A percentile compares a stretch with the other conserved stretches of the same genome.
These are phyloP conservation scores for Combretum micranthum DNA, from an alignment of 345 rosid genomes.

Conservation along the genomic window DNA sequence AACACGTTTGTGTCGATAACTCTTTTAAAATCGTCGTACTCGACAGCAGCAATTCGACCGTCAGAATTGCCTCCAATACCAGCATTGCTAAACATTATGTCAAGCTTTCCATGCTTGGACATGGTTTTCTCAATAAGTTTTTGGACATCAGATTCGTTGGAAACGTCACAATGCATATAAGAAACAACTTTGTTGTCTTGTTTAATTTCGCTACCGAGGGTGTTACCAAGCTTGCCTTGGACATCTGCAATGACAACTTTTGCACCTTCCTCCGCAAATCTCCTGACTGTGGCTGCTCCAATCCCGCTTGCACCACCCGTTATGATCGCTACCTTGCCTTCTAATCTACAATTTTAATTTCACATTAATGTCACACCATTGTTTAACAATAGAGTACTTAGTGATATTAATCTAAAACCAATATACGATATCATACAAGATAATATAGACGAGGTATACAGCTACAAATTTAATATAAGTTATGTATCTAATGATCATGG, in stretches of 20 bases:
- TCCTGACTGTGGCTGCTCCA: constrained; percentile 16
- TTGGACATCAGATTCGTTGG: constrained; percentile 12
- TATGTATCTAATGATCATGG: too few species aligned
- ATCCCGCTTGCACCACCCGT: constrained; percentile 27
- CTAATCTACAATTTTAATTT: constrained; percentile 11
- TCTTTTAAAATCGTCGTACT: constrained; percentile 6
- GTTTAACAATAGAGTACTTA: too few species aligned
- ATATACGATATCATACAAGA: too few species aligned
- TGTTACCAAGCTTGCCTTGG: constrained; percentile 23
- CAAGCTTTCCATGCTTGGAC: constrained; percentile 23
- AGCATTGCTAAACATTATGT: constrained; percentile 24
- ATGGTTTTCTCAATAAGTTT: constrained; percentile 16
- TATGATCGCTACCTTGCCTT: constrained; percentile 27
- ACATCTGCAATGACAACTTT: constrained; percentile 25
- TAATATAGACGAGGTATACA: too few species aligned
- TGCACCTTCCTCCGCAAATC: constrained; percentile 21
- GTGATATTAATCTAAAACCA: too few species aligned
- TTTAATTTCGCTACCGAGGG: constrained; percentile 14
- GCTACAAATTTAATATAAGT: too few species aligned
- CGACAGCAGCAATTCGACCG: background rate
- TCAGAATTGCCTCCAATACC: constrained; percentile 4
- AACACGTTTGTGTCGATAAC: constrained; percentile 14
- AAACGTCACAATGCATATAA: constrained; percentile 21
- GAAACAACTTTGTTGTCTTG: constrained; percentile 1
- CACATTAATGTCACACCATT: too few species aligned